Evolutionary conservation across 495 filamentous ascomycete genomes (phyloP).

Genomic region (Platismatia glauca): DNA sequence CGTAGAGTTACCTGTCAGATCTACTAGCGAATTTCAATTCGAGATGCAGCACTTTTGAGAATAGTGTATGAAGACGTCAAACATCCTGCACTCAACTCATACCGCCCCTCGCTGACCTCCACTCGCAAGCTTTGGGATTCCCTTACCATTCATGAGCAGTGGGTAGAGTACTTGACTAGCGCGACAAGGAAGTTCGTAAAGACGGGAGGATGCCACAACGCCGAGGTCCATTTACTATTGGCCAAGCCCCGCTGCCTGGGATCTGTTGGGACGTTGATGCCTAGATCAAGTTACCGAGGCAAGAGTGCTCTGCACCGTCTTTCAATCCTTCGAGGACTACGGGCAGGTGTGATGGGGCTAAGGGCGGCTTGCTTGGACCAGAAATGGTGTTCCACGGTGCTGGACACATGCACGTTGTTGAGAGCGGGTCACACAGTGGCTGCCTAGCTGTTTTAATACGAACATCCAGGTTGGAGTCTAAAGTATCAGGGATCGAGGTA

Average conservation of each 20-base stretch:
- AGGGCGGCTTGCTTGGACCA: background rate
- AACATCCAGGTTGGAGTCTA: no score
- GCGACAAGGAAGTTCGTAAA: background rate
- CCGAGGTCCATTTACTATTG: background rate
- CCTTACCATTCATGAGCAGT: no score
- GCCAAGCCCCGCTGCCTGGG: background rate
- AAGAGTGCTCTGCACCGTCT: background rate
- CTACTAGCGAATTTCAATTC: background rate
- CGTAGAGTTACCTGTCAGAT: background rate
- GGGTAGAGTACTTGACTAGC: background rate
- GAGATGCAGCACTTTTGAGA: background rate
- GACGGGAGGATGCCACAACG: background rate
- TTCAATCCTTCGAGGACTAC: no score
- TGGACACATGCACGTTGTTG: background rate
- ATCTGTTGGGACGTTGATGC: constrained; percentile 1
- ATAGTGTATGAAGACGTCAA: no score
- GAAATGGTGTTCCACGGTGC: background rate
- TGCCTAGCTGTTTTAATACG: no score
- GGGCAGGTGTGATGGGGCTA: no score
- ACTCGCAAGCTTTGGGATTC: no score
- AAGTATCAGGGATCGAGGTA: no score
- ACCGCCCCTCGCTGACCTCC: no score
- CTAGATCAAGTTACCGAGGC: background rate
- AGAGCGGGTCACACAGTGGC: background rate
- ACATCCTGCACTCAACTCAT: no score